Conservation (phyloP, 768 basidiomycete species). For the Agrocybe praecox region DNA sequence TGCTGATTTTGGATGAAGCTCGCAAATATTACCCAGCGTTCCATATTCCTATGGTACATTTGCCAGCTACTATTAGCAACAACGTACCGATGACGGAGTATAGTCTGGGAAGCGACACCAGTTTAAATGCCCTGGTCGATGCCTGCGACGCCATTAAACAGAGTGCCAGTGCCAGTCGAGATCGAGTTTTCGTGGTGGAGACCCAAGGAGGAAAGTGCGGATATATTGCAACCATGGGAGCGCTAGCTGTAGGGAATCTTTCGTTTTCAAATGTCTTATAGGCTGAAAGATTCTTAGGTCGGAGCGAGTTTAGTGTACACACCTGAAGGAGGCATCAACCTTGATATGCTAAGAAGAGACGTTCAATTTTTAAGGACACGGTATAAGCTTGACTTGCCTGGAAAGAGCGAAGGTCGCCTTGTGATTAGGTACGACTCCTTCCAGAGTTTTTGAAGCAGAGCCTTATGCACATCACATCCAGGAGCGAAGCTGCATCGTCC, state of each 20-base stretch:
- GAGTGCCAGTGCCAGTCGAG: slow-evolving; percentile 93
- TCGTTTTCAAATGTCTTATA: background rate
- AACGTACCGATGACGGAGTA: slow-evolving; percentile 98
- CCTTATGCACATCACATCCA: slow-evolving; percentile 29
- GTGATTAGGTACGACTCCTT: slow-evolving; percentile 73
- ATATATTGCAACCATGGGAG: slow-evolving; percentile 94
- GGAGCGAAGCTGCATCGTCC: slow-evolving; percentile 83
- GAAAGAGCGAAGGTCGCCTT: slow-evolving; percentile 90
- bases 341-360: slow-evolving; percentile 81
- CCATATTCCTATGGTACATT: slow-evolving; percentile 93
- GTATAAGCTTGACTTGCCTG: slow-evolving; percentile 84
- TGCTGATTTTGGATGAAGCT: slow-evolving; percentile 78
- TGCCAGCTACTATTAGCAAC: slow-evolving; percentile 97
- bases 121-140: slow-evolving; percentile 94
- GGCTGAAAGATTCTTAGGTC: slow-evolving; percentile 42
- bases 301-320: slow-evolving; percentile 95
- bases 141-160: slow-evolving; percentile 99
- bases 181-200: slow-evolving; percentile 97
- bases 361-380: slow-evolving; percentile 87
- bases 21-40: slow-evolving; percentile 86
- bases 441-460: background rate
- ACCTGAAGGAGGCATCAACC: slow-evolving; percentile 86
- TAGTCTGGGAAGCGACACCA: slow-evolving; percentile 96
- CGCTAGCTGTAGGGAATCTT: slow-evolving; percentile 75
- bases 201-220: slow-evolving; percentile 98